These are phyloP conservation scores for Haplographium delicatum DNA, from an alignment of 495 filamentous ascomycete species.

Conservation along the genomic window DNA sequence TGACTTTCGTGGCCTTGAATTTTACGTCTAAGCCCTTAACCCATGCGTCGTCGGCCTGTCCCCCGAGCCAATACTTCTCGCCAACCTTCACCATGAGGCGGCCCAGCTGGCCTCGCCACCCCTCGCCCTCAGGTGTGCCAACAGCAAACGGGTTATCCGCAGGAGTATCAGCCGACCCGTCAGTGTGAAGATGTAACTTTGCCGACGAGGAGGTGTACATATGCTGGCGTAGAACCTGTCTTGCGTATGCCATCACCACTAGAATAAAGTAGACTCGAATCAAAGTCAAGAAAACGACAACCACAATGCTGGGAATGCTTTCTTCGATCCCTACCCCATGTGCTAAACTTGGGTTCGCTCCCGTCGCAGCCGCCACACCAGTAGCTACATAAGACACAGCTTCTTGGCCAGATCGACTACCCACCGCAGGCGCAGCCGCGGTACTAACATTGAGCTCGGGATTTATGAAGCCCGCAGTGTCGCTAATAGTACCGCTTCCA, in stretches of 20 bases:
- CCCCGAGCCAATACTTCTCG: slow-evolving; percentile 69
- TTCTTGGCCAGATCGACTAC: slow-evolving; percentile 41
- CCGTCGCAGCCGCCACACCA: slow-evolving; percentile 11
- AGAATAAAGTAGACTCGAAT: slow-evolving; percentile 73
- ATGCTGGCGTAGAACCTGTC: slow-evolving; percentile 60
- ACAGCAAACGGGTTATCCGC: slow-evolving; percentile 67
- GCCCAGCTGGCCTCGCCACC: slow-evolving; percentile 71
- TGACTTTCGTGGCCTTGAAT: slow-evolving; percentile 38
- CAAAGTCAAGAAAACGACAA: slow-evolving; percentile 66
- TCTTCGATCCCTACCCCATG: slow-evolving; percentile 54
- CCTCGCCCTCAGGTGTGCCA: slow-evolving; percentile 62
- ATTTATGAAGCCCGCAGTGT: slow-evolving; percentile 63
- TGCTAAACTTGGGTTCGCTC: slow-evolving; percentile 11
- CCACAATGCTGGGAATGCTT: slow-evolving; percentile 65
- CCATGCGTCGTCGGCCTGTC: slow-evolving; percentile 52
- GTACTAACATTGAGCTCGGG: slow-evolving; percentile 58
- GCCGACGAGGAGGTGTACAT: slow-evolving; percentile 44
- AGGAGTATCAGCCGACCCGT: slow-evolving; percentile 40
- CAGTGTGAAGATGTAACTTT: slow-evolving; percentile 36
- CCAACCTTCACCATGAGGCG: slow-evolving; percentile 66
- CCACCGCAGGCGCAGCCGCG: slow-evolving; percentile 35
- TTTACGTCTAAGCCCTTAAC: slow-evolving; percentile 50
- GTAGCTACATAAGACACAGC: slow-evolving; percentile 43
- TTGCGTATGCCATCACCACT: slow-evolving; percentile 73
- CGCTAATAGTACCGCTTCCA: slow-evolving; percentile 49